Base-by-base conservation (phyloP, 768 basidiomycete species). In the Boletus rubropictus region DNA sequence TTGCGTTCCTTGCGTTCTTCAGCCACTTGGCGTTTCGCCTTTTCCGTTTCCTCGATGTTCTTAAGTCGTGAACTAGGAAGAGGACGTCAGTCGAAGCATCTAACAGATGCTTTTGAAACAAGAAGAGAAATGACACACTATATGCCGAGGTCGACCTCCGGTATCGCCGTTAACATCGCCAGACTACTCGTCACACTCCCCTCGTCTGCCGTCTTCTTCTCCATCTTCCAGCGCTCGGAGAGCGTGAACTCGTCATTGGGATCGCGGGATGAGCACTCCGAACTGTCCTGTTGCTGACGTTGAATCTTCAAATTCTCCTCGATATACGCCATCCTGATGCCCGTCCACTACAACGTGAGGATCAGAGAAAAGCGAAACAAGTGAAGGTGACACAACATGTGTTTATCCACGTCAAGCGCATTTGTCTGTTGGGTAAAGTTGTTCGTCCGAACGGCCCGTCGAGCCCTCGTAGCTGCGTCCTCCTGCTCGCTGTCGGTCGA, bases 381-480 rank as follows among this genome's bases (percentile, higher is more conserved):
- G 24, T 2, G 2, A 8, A 33, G 22, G 5, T 1, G 17, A 22
- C 89, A 42, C 48, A 25, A 93, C 95, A 98, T 98, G 60, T 98
- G 96, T 62, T 97, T 98, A 71, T 99, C 95, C 21, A 96, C 93
- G 62, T 97, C 95, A 18, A 97, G 76, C 1, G 83, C 81, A 63
- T 96, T 95, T 4, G 95, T 99, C 69, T 97, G 95, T 53, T 94
- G 90, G 0, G 96, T 99, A 62, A 99, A 98, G 69, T 96, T 96
- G 68, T 89, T 95, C 18, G 81, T 72, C 33, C 91, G 74, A 2
- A 94, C 84, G 5, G 84, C 79, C 42, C 82, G 74, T 49, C 89
- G 74, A 9, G 87, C 82, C 48, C 79, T 84, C 3, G 84, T 80
- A 44, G 82, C 81, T 25, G 81, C 78, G 37, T 83, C 82, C 34